These are phyloP conservation scores for Periconia sp. DNA, from an alignment of 2,329 filamentous ascomycete genomes.

Conservation along the genomic window DNA sequence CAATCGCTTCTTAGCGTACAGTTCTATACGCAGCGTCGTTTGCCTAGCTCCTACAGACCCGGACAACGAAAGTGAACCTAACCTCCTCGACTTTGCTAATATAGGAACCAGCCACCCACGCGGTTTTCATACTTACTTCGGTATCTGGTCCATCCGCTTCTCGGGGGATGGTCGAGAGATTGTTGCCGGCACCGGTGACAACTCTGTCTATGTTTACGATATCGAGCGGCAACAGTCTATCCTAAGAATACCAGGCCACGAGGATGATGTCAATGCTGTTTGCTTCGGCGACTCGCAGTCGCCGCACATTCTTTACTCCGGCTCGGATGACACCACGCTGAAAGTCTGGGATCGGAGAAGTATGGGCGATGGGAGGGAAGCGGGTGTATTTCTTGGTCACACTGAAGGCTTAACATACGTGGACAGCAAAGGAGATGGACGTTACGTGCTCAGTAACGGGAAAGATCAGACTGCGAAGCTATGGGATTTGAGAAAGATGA, in stretches of 20 bases:
- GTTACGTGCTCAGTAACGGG: conserved; percentile 90
- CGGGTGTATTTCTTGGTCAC: conserved; percentile 69
- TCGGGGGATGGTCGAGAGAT: conserved; percentile 90
- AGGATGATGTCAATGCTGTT: conserved; percentile 92
- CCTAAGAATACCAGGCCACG: conserved; percentile 77
- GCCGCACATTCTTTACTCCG: conserved; percentile 93
- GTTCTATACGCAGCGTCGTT: conserved; percentile 82
- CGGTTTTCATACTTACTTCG: conserved; percentile 45
- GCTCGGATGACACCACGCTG: conserved; percentile 90
- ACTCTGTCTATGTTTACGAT: conserved; percentile 87
- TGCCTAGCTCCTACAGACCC: conserved; percentile 89
- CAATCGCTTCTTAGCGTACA: conserved; percentile 90
- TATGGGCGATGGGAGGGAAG: conserved; percentile 66
- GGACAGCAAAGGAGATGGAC: conserved; percentile 82
- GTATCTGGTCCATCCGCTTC: conserved; percentile 89
- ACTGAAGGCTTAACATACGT: conserved; percentile 71
- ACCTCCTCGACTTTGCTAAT: conserved; percentile 74
- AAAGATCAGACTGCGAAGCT: conserved; percentile 98
- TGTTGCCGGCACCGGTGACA: conserved; percentile 82
- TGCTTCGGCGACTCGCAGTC: conserved; percentile 90
- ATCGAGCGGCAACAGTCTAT: conserved; percentile 80
- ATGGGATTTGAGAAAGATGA: conserved; percentile 92
- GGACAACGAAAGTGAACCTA: conserved; percentile 78
- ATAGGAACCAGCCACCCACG: conserved; percentile 44
- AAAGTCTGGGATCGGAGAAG: conserved; percentile 93